Conservation (phyloP, 2,329 filamentous ascomycete genomes). For the Chrysoporthe austroafricana region DNA sequence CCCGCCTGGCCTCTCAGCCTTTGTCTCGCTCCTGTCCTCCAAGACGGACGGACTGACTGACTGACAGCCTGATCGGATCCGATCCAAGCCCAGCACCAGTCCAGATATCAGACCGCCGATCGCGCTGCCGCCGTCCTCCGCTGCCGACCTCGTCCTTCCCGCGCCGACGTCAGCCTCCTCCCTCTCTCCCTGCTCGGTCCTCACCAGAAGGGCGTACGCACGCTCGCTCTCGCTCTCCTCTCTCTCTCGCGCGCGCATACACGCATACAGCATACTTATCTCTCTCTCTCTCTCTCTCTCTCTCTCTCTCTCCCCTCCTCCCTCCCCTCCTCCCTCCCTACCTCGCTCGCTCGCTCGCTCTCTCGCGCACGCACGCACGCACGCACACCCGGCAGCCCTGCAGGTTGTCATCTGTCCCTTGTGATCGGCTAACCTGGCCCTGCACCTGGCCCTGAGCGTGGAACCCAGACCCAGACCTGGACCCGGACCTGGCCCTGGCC, state of each 20-base stretch:
- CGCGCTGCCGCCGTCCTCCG: background rate
- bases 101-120: background rate
- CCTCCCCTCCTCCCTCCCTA: no score
- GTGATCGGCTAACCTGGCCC: background rate
- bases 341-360: no score
- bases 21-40: background rate
- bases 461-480: background rate
- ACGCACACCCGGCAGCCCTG: constrained; percentile 1
- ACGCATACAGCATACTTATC: no score
- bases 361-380: background rate
- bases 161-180: background rate
- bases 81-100: background rate
- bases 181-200: background rate
- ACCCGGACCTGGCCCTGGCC: background rate
- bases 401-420: constrained; percentile 3
- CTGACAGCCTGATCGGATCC: no score
- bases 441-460: background rate
- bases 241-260: no score
- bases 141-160: background rate
- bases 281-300: no score
- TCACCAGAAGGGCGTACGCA: no score
- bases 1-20: background rate
- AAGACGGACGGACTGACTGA: no score
- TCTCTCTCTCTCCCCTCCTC: no score
- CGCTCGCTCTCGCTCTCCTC: no score